Base-by-base conservation (phyloP, 2,329 filamentous ascomycete genomes). In the Pseudocercospora cruenta region DNA sequence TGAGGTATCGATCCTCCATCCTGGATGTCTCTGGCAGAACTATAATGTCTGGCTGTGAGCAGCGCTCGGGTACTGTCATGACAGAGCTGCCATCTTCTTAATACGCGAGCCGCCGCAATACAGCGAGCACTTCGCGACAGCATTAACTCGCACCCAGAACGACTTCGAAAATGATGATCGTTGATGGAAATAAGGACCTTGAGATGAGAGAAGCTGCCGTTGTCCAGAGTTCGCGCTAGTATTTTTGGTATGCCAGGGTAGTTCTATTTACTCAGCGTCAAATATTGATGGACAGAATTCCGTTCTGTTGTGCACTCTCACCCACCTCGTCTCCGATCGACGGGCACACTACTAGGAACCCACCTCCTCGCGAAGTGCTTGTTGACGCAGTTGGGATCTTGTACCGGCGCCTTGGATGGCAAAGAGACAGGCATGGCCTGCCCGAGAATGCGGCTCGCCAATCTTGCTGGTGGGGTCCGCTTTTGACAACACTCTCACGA, bases 131-230 rank as follows among this genome's bases (percentile, higher is more conserved):
- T 53, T 28, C 65, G 64, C 63, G 63, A 65, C 60, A 73, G 71
- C 73, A 75, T 75, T 68, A 75, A 74, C 33, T 16, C 36, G 55
- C 16, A 3, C 14, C 2, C 19, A 21, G 7, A n/a, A 28, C 22
- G 51, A 55, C 9, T 55, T 14, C 2, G 8, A n/a, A 5, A 31
- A 10, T 24, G 26, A 55, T 31, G 51, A 28, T 26, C 14, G 26
- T 16, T 55, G 51, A 31, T 55, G 51, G 10, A 33, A 31, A 31
- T n/a, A 26, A 3, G 33, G 22, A 19, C 26, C 33, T 55, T 16
- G 49, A 24, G 8, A 28, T 28, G 51, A 28, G 51, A 26, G 51
- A 31, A 53, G 22, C 14, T 26, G 49, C 49, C 5, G 49, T 16
- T 16, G 22, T 24, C 19, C 19, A 51, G 47, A 51, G 47, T 51